Percentiles rank a stretch among this genome's conserved stretches.
phyloP scores from a whole-genome alignment of 352 stramenopile genomes.

The Phytophthora rubi region DNA sequence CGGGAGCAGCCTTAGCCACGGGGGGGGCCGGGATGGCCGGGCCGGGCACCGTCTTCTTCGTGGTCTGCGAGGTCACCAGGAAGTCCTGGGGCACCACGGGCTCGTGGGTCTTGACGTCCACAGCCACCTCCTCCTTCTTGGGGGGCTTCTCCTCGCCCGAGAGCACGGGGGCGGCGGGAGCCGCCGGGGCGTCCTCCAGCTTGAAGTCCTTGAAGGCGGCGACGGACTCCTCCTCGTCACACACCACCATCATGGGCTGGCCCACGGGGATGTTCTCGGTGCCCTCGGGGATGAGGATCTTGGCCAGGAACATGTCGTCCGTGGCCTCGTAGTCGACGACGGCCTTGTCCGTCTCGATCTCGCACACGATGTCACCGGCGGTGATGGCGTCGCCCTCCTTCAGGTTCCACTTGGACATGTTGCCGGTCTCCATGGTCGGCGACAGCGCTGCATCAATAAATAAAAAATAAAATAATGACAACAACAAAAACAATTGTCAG shows the following conservation, averaged over 20 bases:
- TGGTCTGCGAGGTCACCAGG: conserved; percentile 67
- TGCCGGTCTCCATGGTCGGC: conserved; percentile 98
- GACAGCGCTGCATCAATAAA: conserved; percentile 81
- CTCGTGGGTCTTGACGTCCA: conserved; percentile 52
- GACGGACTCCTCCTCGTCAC: conserved; percentile 88
- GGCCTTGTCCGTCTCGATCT: conserved; percentile 99
- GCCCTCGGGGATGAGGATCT: conserved; percentile 95
- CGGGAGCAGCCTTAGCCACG: conserved; percentile 36
- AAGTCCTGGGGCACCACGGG: conserved; percentile 68
- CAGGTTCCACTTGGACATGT: conserved; percentile 94
- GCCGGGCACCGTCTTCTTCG: conserved; percentile 54
- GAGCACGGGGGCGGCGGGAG: conserved; percentile 46
- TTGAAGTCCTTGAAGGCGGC: conserved; percentile 81
- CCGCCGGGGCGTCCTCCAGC: conserved; percentile 52
- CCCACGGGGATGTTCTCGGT: conserved; percentile 92
- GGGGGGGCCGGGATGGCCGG: conserved; percentile 48
- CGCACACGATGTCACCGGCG: conserved; percentile 95
- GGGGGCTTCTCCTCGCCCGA: conserved; percentile 66
- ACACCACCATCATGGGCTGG: conserved; percentile 95
- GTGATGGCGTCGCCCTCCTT: conserved; percentile 94
- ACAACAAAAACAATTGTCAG: conserved; percentile 14
- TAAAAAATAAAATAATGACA: background rate
- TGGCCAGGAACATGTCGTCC: conserved; percentile 96
- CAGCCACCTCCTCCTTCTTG: conserved; percentile 71
- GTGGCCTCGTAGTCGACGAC: conserved; percentile 99